Base-by-base conservation (phyloP, 768 basidiomycete species). In the Tylopilus sp. region DNA sequence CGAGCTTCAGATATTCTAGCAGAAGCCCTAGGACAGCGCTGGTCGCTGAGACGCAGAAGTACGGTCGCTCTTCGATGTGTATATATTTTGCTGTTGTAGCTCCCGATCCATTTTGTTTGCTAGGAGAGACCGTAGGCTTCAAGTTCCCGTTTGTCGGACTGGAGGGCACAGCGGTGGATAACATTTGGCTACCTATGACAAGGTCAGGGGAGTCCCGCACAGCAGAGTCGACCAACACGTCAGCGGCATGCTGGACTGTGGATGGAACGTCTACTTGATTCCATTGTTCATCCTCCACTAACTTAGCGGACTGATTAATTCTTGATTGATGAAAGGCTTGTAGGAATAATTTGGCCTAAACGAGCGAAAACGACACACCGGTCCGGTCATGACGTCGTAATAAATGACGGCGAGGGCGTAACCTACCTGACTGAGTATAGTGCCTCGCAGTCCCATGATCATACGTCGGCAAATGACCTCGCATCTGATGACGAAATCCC, bases 281-380 rank as follows among this genome's bases (percentile, higher is more conserved):
- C 97, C 97, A 98, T 54, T 87, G 88, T 65, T 99, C 97, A 59
- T 98, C 93, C 68, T 98, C 94, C 9, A 99, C 96, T 25, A 92
- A 73, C 67, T 88, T 92, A 25, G 96, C 95, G 3, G 87, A 89
- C 50, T 79, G 79, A 3, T 85, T 81, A 40, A 98, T 80, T 46
- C 88, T 80, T 12, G 78, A 71, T 59, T 93, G 86, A 65, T 99
- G 97, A 72, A 95, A 98, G 1, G 76, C 71, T 63, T 89, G 84
- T 25, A 99, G 74, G 74, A 95, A 99, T 11, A 81, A 72, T 72
- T 94, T 95, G 7, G 94, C 90, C 86, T 94, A 29, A 31, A 48
- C 33, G 21, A 37, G 61, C 33, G 48, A 48, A 21, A 34, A 34
- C 45, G 33, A 56, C 26, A 21, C 28, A 26, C 49, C n/a, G n/a